Evolutionary conservation across 495 filamentous ascomycete genomes (phyloP).

Genomic region (Neurospora cerealis): DNA sequence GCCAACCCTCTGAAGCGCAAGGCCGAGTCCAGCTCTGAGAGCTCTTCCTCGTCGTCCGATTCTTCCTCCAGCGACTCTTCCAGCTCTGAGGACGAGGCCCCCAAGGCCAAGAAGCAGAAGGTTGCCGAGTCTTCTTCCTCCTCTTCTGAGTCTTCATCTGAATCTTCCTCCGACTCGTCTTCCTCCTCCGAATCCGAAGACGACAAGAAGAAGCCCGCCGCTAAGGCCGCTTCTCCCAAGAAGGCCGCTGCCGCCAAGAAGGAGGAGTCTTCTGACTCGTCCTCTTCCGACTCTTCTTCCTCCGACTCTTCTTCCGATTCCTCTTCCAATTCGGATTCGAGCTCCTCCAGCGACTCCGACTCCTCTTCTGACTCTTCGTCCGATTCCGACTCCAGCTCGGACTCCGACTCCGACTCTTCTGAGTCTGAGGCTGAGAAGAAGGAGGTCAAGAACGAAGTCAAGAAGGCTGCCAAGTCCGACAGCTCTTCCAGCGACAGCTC

Average conservation of each 20-base stretch:
- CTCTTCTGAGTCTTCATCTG: constrained; percentile 25
- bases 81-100: constrained; percentile 13
- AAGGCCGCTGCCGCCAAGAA: constrained; percentile 20
- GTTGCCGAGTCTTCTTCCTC: constrained; percentile 17
- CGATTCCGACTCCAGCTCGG: constrained; percentile 35
- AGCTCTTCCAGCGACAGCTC: constrained; percentile 18
- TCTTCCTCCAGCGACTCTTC: constrained; percentile 21
- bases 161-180: constrained; percentile 22
- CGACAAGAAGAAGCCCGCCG: constrained; percentile 7
- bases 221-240: constrained; percentile 15
- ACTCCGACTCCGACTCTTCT: constrained; percentile 21
- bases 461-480: constrained; percentile 19
- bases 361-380: constrained; percentile 25
- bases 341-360: constrained; percentile 27
- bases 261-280: constrained; percentile 17
- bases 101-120: constrained; percentile 21
- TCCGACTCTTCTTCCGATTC: constrained; percentile 39
- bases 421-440: constrained; percentile 19
- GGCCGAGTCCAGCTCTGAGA: constrained; percentile 40
- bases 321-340: constrained; percentile 13
- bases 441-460: not conserved
- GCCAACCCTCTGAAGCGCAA: constrained; percentile 53
- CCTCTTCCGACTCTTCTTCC: constrained; percentile 19
- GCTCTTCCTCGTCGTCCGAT: constrained; percentile 29
- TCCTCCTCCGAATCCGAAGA: constrained; percentile 40